A percentile compares a stretch with the other conserved stretches of the same genome.
Evolutionary conservation across 805 yeast genomes (phyloP).

Genomic region (Diddensiella caesifluorescens): DNA sequence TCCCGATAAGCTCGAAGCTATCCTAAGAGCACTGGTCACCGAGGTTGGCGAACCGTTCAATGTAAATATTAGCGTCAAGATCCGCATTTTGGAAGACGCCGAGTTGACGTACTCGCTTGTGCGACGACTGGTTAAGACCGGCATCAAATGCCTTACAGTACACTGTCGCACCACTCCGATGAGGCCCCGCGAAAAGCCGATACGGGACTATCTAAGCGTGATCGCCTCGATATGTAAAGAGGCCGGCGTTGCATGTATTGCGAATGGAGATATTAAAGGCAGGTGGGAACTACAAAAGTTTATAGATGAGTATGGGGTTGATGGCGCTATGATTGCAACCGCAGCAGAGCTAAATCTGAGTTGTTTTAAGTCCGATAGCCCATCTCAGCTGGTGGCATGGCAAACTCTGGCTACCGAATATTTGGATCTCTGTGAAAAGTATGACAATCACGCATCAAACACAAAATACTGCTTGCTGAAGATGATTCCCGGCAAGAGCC

Average conservation of each 20-base stretch:
- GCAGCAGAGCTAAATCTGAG: conserved; percentile 85
- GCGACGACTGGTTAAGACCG: conserved; percentile 57
- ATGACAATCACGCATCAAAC: conserved; percentile 62
- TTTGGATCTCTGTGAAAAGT: conserved; percentile 45
- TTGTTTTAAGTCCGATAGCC: conserved; percentile 42
- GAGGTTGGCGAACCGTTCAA: conserved; percentile 72
- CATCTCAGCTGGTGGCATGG: conserved; percentile 47
- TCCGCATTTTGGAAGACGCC: conserved; percentile 64
- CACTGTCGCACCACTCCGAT: conserved; percentile 87
- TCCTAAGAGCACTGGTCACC: conserved; percentile 61
- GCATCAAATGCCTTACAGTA: conserved; percentile 77
- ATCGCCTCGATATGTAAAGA: conserved; percentile 58
- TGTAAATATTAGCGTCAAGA: conserved; percentile 87
- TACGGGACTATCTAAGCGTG: conserved; percentile 59
- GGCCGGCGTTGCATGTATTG: conserved; percentile 62
- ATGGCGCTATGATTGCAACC: conserved; percentile 91
- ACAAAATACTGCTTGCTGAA: conserved; percentile 76
- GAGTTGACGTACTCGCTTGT: conserved; percentile 60
- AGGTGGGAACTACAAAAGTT: conserved; percentile 49
- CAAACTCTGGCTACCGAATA: conserved; percentile 50
- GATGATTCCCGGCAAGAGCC: conserved; percentile 71
- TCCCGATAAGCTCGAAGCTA: conserved; percentile 72
- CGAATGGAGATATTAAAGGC: conserved; percentile 71
- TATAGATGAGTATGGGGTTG: conserved; percentile 47
- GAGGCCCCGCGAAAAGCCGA: conserved; percentile 77